phyloP scores from a whole-genome alignment of 352 stramenopile genomes.

The Pythium grandisporangium region DNA sequence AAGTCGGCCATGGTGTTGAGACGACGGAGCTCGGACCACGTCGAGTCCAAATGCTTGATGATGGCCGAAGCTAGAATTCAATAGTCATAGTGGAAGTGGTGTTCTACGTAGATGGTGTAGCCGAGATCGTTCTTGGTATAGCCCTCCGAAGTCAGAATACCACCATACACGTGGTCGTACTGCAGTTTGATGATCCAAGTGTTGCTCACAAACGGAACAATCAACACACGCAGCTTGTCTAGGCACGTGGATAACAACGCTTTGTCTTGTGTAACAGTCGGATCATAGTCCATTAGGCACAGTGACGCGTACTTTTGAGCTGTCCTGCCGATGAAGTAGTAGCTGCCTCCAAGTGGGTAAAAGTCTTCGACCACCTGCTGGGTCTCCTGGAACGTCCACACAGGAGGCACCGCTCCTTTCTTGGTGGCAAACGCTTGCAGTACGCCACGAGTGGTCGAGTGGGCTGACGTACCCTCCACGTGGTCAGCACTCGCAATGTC shows the following conservation, averaged over 20 bases:
- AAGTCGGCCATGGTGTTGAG: slow-evolving; percentile 31
- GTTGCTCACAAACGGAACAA: slow-evolving; percentile 38
- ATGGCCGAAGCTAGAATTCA: slow-evolving; percentile 41
- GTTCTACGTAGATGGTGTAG: slow-evolving; percentile 65
- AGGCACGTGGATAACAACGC: not conserved
- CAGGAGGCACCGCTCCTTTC: slow-evolving; percentile 1
- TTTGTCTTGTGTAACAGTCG: slow-evolving; percentile 2
- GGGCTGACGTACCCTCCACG: slow-evolving; percentile 25
- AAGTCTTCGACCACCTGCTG: slow-evolving; percentile 30
- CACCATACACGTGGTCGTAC: slow-evolving; percentile 46
- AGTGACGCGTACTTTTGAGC: slow-evolving; percentile 10
- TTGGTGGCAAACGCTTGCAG: slow-evolving; percentile 29
- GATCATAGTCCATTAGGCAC: slow-evolving; percentile 8
- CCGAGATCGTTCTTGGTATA: slow-evolving; percentile 37
- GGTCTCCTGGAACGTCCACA: slow-evolving; percentile 40
- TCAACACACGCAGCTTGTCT: slow-evolving; percentile 22
- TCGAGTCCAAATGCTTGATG: slow-evolving; percentile 39
- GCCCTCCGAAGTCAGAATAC: slow-evolving; percentile 42
- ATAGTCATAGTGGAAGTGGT: slow-evolving; percentile 69
- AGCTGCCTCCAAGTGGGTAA: slow-evolving; percentile 35
- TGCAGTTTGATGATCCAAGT: slow-evolving; percentile 35
- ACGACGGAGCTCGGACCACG: slow-evolving; percentile 23
- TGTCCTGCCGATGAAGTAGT: slow-evolving; percentile 16
- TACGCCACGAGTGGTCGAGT: slow-evolving; percentile 45
- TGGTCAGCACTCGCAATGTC: slow-evolving; percentile 7